These are phyloP conservation scores for Abrus precatorius DNA, from an alignment of 306 rosid species.

Conservation along the genomic window DNA sequence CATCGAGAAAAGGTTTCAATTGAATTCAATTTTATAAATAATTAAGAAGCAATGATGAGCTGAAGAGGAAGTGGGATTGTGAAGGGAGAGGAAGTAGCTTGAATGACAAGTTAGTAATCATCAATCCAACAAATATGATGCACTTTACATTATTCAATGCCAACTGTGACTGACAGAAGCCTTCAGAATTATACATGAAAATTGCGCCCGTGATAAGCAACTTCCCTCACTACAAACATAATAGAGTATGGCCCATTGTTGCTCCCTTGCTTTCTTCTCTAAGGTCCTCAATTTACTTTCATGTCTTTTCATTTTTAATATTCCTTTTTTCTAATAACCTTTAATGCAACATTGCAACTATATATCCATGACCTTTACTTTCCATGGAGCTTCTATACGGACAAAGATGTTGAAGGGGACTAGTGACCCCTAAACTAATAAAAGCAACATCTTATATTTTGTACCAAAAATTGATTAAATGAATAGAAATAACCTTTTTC, in stretches of 20 bases:
- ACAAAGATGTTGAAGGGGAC: constrained; percentile 33
- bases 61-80: neutral
- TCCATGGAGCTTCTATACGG: constrained; percentile 1
- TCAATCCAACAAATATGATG: constrained; percentile 21
- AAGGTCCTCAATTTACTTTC: neutral
- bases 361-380: neutral
- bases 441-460: neutral
- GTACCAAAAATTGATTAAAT: neutral
- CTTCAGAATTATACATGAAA: neutral
- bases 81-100: neutral
- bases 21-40: neutral
- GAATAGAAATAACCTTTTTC: neutral
- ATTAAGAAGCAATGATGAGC: constrained; percentile 26
- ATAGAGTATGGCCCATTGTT: neutral
- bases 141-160: neutral
- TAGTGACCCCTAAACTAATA: constrained; percentile 22
- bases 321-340: neutral
- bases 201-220: constrained; percentile 22
- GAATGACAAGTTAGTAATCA: constrained; percentile 20
- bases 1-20: no score
- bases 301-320: neutral
- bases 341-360: constrained; percentile 15
- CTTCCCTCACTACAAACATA: constrained; percentile 1
- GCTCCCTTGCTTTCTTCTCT: neutral
- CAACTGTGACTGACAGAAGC: constrained; percentile 14